Evolutionary conservation across 306 rosid species (phyloP), one percentile per base, ranked within the genome.

Genomic region (Glycine soja): DNA sequence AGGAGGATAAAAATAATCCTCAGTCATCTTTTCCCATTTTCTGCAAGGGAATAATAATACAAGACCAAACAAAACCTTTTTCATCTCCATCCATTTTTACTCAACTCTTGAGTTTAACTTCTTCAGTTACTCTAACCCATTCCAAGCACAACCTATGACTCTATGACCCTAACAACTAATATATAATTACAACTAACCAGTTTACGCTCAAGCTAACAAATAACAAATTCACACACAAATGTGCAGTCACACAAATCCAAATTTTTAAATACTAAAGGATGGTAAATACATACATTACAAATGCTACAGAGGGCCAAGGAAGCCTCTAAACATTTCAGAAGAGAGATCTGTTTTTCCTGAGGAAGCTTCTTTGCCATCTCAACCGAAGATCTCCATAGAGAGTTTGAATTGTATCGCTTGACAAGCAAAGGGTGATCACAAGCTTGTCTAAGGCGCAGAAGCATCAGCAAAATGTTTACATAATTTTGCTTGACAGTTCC

Each of bases 371-470:
- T 92, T 46, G 95, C 97, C 82, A 70, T 82, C 82, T 93, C 98
- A 76, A 84, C 86, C 2, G 99, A 90, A 77, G 94, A 89, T 84
- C 80, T 90, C 99, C 95, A 90, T 3, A 84, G 74, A 57, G 99
- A 77, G 48, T 87, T 84, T 67, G 98, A 91, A 83, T 91, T 84
- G 70, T 89, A 89, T 61, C 86, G 90, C 89, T 89, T 92, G 42
- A 96, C 99, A 82, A 96, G 97, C 51, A 88, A 88, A 79, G 98
- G 99, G 80, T 96, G 99, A 76, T 96, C 99, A 79, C 99, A 96
- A 74, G 99, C 99, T 92, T 96, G 99, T 84, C 99, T 93, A 88
- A 96, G 99, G 69, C 99, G 97, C 94, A 96, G 72, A 70, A 96
- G 98, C 99, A 96, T 96, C 79, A 96, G 74, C 84, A 96, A 87